phyloP scores from a whole-genome alignment of 2,329 filamentous ascomycete species.

The Dactylonectria estremocensis region DNA sequence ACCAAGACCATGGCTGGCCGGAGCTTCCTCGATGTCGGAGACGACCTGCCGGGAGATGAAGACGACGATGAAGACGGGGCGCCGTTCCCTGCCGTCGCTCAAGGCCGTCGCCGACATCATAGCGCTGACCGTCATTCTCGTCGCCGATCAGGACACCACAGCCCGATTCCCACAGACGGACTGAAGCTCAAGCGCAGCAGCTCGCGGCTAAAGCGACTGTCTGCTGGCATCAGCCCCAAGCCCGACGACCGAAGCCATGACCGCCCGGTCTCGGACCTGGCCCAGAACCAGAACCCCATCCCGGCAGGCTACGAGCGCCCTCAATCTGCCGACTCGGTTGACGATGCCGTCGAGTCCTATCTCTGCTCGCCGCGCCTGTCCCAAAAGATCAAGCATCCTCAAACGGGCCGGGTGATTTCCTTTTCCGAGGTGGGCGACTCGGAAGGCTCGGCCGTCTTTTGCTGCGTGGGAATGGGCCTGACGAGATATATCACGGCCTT shows the following conservation, averaged over 20 bases:
- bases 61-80: slow-evolving; percentile 74
- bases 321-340: slow-evolving; percentile 86
- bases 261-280: slow-evolving; percentile 35
- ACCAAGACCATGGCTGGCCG: slow-evolving; percentile 39
- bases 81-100: slow-evolving; percentile 78
- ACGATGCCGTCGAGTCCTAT: slow-evolving; percentile 89
- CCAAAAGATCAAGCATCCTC: slow-evolving; percentile 88
- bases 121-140: slow-evolving; percentile 62
- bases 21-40: slow-evolving; percentile 47
- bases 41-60: slow-evolving; percentile 50
- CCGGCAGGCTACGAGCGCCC: slow-evolving; percentile 79
- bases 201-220: slow-evolving; percentile 72
- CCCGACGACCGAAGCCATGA: slow-evolving; percentile 54
- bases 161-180: slow-evolving; percentile 63
- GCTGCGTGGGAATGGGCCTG: slow-evolving; percentile 97
- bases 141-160: slow-evolving; percentile 64
- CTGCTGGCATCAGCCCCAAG: slow-evolving; percentile 62
- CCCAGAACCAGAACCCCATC: slow-evolving; percentile 49
- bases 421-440: slow-evolving; percentile 98
- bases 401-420: slow-evolving; percentile 89
- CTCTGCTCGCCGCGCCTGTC: slow-evolving; percentile 87
- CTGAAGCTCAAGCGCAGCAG: slow-evolving; percentile 68
- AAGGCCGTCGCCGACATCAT: slow-evolving; percentile 68
- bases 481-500: slow-evolving; percentile 97
- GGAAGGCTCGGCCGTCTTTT: slow-evolving; percentile 92